Base-by-base conservation (phyloP, 2,329 filamentous ascomycete genomes). In the Cordyceps militaris region DNA sequence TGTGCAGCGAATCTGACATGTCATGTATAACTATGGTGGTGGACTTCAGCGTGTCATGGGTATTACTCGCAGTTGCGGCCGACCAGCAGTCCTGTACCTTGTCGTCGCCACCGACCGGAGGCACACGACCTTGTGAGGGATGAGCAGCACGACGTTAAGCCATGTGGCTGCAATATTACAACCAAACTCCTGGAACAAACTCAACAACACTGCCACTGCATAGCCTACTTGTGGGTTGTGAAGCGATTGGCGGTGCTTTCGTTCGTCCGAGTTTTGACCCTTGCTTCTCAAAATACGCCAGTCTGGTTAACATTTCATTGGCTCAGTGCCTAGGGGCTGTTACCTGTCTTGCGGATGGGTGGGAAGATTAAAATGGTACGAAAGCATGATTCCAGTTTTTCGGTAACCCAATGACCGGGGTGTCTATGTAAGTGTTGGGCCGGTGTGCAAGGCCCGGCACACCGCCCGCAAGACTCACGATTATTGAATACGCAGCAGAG, bases 1-100 rank as follows among this genome's bases (percentile, higher is more conserved):
- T 43, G 47, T 57, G 36, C 47, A 51, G 46, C 16, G 30, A 50
- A 51, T 50, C 55, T 57, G 55, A 57, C 55, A 30, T 44, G 47
- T 50, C 47, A 50, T 16, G 36, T 30, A 38, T 32, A 38, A 8
- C 14, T 13, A 21, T 38, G n/a, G 46, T 36, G 26, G 19, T 24
- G 21, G 46, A 26, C 30, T 34, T 43, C 24, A 34, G 46, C 53
- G n/a, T 32, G 11, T 32, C 23, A 47, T 11, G 48, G 9, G 34
- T 19, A n/a, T 13, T 38, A 16, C 16, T 32, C 24, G 19, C n/a
- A 21, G 16, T 34, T 13, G n/a, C 7, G n/a, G 34, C 13, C 16
- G n/a, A 28, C 24, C 24, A 21, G 49, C 36, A 21, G 21, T 26
- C 14, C 14, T 26, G 32, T 26, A 26, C 21, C 13, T 21, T 30